Base-by-base conservation (phyloP, 306 rosid genomes). In the Hylodesmum podocarpum region DNA sequence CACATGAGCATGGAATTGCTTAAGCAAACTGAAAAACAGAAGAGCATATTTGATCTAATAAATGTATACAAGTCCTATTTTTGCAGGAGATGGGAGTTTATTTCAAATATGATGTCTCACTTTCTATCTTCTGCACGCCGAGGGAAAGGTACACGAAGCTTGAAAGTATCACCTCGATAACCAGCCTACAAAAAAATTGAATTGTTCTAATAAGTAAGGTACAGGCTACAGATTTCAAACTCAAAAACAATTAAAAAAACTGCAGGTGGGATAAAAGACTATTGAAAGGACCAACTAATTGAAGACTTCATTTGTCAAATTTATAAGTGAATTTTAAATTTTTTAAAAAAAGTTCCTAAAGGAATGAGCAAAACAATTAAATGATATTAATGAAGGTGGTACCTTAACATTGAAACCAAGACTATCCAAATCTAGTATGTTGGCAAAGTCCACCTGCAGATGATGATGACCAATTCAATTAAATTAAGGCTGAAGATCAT, bases 371-470 rank as follows among this genome's bases (percentile, higher is more conserved):
- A 76, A 6, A 16, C 64, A 65, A 46, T 21, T 31, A 44, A 67
- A 49, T 74, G 73, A 39, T 5, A 58, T 18, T 29, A 66, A 65
- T 8, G 55, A 47, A 18, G 24, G 37, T 22, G 57, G 16, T 88
- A 95, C 99, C 97, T 95, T 87, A 51, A 92, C 93, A 81, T 88
- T 84, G 88, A 95, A 89, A 81, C 99, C 99, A 80, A 95, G 91
- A 81, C 90, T 85, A 83, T 95, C 99, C 89, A 92, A 82, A 85
- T 95, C 99, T 84, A 89, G 87, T 40, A 95, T 92, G 87, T 85
- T 47, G 46, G 97, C 97, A 83, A 44, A 88, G 78, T 95, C 99
- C 79, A 95, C 96, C 99, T 95, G 92, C 67, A 82, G 72, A 82
- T 66, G 55, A 83, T 63, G 55, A 73, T 70, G 50, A 73, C 8